A percentile compares a stretch with the other conserved stretches of the same genome.
Evolutionary conservation across 169 alveolate species (phyloP).

Genomic region (Eimeria maxima): DNA sequence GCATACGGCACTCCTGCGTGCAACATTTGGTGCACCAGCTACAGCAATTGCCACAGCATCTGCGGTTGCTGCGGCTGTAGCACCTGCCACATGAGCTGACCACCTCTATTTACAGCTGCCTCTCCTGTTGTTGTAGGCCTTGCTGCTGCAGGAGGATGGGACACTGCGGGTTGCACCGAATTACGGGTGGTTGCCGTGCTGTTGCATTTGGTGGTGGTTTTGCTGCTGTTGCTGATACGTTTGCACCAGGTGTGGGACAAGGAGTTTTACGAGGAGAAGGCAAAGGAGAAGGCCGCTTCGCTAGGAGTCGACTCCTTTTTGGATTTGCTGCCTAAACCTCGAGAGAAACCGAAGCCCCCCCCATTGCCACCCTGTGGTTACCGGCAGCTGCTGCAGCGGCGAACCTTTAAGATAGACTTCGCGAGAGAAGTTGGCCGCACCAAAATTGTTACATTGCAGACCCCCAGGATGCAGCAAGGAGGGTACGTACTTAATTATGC

Average conservation of each 20-base stretch:
- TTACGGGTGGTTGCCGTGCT: background rate
- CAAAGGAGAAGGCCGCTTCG: conserved; percentile 66
- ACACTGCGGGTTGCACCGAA: background rate
- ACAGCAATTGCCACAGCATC: background rate
- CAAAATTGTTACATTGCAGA: conserved; percentile 89
- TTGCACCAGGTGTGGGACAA: conserved; percentile 80
- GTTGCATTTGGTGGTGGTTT: background rate
- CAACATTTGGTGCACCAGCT: background rate
- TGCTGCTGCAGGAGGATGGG: background rate
- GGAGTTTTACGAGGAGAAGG: conserved; percentile 76
- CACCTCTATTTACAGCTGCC: background rate
- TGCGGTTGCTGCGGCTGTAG: background rate
- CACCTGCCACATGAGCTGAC: background rate
- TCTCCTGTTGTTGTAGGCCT: background rate
- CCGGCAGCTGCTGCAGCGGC: conserved; percentile 87
- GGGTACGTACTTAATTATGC: conserved; percentile 83
- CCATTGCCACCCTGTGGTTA: conserved; percentile 74
- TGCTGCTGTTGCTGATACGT: background rate
- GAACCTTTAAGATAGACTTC: conserved; percentile 88
- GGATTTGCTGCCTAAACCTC: conserved; percentile 71
- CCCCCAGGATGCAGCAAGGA: conserved; percentile 93
- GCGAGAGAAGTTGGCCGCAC: conserved; percentile 90
- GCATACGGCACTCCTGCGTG: background rate
- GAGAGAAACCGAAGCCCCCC: conserved; percentile 75
- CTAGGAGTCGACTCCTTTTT: conserved; percentile 63